Evolutionary conservation across 257 asterid species (phyloP), one percentile per base, ranked within the genome.

Genomic region (Fraxinus cuspidata): DNA sequence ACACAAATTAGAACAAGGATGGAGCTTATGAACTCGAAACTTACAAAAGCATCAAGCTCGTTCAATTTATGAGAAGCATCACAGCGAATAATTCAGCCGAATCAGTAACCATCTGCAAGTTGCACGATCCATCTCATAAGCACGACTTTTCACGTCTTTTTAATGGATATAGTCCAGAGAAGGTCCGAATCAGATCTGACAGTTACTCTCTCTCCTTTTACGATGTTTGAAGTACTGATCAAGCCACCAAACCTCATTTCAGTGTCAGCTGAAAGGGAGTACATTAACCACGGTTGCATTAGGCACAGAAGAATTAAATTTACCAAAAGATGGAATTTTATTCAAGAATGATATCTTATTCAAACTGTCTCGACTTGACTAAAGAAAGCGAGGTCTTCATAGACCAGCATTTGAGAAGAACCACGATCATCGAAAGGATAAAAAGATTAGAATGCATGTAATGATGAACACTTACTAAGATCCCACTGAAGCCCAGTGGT

Each of bases 401-500:
- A 77, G n/a, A 47, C 58, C 58, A 47, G 6, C 58, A 16, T 47
- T 47, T 47, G 58, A 4, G 58, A 16, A 47, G n/a, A 47, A 7
- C 6, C 58, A 47, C 58, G 4, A 21, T 38, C 7, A 63, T 35
- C 8, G 2, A 4, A 32, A 38, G 23, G 44, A 1, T 10, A 31
- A 72, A 16, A 56, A 23, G 40, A 37, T 44, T 71, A 51, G 65
- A 18, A 71, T 44, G 44, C 32, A 47, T 34, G 74, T 37, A 21
- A 19, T 56, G 51, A 70, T 16, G 18, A 37, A 77, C 72, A 85
- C 97, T 89, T 79, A 93, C 99, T 81, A 2, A 96, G 91, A 87
- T 96, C 87, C 99, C 99, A 95, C 78, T 89, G 73, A 53, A 95
- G 98, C 71, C 99, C 98, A 0, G 97, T 91, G 75, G 99, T 93